phyloP scores from a whole-genome alignment of 2,329 filamentous ascomycete genomes.

The Fusarium protoensiforme region DNA sequence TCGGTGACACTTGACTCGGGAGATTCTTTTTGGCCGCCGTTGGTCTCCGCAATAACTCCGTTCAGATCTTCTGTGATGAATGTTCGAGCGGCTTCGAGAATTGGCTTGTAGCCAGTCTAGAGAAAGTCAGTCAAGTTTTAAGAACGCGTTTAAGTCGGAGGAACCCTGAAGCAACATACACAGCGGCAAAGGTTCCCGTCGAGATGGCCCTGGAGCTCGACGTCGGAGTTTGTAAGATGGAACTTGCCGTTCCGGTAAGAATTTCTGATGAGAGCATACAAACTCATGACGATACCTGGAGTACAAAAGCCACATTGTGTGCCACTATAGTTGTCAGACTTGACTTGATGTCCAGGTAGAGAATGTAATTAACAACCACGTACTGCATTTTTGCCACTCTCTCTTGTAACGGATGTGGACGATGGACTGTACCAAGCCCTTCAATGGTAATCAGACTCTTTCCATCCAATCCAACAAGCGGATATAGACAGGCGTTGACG shows the following conservation, averaged over 20 bases:
- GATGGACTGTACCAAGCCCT: slow-evolving; percentile 84
- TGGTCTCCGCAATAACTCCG: background rate
- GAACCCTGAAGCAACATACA: slow-evolving; percentile 5
- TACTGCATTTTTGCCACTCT: slow-evolving; percentile 81
- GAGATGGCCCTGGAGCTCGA: slow-evolving; percentile 89
- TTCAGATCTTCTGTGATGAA: slow-evolving; percentile 9
- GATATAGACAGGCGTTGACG: slow-evolving; percentile 92
- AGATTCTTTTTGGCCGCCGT: background rate
- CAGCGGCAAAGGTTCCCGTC: slow-evolving; percentile 92
- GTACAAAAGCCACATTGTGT: slow-evolving; percentile 91
- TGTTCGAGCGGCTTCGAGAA: slow-evolving; percentile 7
- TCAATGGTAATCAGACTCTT: slow-evolving; percentile 96
- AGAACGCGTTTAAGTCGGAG: fast-evolving
- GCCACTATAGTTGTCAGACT: slow-evolving; percentile 55
- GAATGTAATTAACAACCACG: background rate
- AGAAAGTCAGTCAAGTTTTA: background rate
- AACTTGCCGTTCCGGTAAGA: slow-evolving; percentile 19
- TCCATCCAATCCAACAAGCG: slow-evolving; percentile 86
- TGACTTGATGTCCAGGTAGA: background rate
- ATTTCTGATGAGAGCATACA: slow-evolving; percentile 90
- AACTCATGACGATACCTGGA: slow-evolving; percentile 91
- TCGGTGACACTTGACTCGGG: background rate
- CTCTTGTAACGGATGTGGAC: slow-evolving; percentile 85
- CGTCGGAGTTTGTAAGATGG: slow-evolving; percentile 75
- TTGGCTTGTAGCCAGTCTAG: slow-evolving; percentile 19